phyloP scores from a whole-genome alignment of 192 early-diverging fungal species.

The Backusella luteola region DNA sequence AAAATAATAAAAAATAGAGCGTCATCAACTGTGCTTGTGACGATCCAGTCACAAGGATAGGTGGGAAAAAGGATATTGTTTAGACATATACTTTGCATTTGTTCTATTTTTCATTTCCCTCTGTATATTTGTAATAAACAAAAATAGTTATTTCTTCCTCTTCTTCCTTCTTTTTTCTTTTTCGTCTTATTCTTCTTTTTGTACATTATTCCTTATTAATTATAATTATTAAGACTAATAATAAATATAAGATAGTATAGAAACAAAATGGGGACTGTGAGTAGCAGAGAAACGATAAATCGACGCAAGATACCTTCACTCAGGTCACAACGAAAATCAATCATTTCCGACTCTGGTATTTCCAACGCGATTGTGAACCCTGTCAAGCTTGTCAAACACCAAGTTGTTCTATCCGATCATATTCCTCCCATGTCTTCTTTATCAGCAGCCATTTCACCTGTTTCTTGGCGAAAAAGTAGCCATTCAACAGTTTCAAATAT shows the following conservation, averaged over 20 bases:
- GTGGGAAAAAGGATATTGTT: slow-evolving; percentile 2
- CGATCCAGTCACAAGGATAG: slow-evolving; percentile 1
- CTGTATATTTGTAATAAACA: not conserved
- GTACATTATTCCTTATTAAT: not conserved
- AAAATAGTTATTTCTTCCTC: not conserved
- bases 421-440: slow-evolving; percentile 7
- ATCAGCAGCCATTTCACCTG: not conserved
- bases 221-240: not conserved
- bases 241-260: not conserved
- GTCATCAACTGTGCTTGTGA: not conserved
- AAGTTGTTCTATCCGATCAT: slow-evolving; percentile 22
- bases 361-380: not conserved
- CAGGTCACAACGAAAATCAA: not conserved
- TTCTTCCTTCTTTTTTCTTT: not conserved
- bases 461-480: not conserved
- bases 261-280: slow-evolving; percentile 4
- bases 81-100: not conserved
- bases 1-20: not conserved
- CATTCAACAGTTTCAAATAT: not conserved
- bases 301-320: slow-evolving; percentile 9
- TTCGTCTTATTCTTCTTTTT: not conserved
- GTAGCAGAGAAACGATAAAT: not conserved
- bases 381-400: slow-evolving; percentile 20
- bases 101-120: not conserved
- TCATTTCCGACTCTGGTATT: not conserved